These are phyloP conservation scores for Dentipellis sp. DNA, from an alignment of 768 basidiomycete species.

Conservation along the genomic window DNA sequence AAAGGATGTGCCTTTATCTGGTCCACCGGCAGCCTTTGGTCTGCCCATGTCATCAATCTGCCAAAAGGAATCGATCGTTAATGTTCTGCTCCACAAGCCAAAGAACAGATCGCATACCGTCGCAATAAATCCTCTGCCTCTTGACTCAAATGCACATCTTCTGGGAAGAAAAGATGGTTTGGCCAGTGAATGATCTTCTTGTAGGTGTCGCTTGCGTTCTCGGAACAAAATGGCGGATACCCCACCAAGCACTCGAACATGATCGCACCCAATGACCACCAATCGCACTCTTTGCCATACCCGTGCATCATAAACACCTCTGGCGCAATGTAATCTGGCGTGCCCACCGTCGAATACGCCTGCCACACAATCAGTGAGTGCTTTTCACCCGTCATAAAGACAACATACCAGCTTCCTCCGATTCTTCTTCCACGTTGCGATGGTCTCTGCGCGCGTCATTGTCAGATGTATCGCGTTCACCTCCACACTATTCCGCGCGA, in stretches of 20 bases:
- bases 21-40: conserved; percentile 68
- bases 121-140: conserved; percentile 88
- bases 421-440: conserved; percentile 99
- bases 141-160: conserved; percentile 88
- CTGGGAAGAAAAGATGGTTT: conserved; percentile 79
- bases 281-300: conserved; percentile 97
- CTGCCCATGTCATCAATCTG: conserved; percentile 80
- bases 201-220: conserved; percentile 95
- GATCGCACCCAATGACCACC: conserved; percentile 99
- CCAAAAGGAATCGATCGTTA: neutral
- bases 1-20: conserved; percentile 88
- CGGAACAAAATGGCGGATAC: conserved; percentile 95
- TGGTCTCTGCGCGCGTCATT: conserved; percentile 86
- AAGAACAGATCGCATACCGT: conserved; percentile 39
- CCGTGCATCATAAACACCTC: conserved; percentile 96
- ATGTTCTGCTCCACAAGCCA: too few relatives aligned
- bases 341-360: conserved; percentile 98
- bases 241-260: conserved; percentile 98
- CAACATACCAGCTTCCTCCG: conserved; percentile 75
- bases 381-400: neutral
- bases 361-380: conserved; percentile 19
- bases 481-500: conserved; percentile 86
- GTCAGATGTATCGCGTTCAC: conserved; percentile 96
- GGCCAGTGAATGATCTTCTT: conserved; percentile 97
- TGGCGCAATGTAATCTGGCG: conserved; percentile 93